These are phyloP conservation scores for Polytrichum formosum DNA, from an alignment of 225 moss, liverwort and hornwort genomes.

Conservation along the genomic window DNA sequence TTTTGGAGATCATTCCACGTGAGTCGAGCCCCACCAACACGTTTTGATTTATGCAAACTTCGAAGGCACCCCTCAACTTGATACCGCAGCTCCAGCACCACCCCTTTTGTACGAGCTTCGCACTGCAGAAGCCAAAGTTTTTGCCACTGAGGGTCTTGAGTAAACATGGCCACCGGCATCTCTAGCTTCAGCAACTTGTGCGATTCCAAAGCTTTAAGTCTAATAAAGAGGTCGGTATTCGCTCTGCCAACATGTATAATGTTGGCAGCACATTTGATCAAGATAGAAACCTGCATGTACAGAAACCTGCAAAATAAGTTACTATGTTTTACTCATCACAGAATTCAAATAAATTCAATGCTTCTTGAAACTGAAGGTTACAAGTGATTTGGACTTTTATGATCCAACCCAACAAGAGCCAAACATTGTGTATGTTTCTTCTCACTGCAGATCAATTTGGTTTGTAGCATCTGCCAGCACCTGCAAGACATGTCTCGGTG, in stretches of 20 bases:
- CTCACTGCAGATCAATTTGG: no score
- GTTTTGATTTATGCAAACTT: conserved; percentile 43
- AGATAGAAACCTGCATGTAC: conserved; percentile 54
- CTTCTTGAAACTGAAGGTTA: no score
- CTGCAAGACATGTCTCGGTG: conserved; percentile 66
- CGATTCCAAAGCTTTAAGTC: conserved; percentile 52
- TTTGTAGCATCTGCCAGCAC: conserved; percentile 19
- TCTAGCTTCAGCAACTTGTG: conserved; percentile 67
- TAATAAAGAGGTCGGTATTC: conserved; percentile 43
- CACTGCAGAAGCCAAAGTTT: conserved; percentile 77
- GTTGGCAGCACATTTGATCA: conserved; percentile 45
- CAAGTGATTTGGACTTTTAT: no score
- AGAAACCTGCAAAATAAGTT: neutral
- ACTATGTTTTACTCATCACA: neutral
- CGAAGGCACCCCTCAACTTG: conserved; percentile 48
- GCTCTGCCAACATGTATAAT: conserved; percentile 20
- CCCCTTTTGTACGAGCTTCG: conserved; percentile 62
- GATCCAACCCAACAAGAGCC: no score
- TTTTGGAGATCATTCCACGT: conserved; percentile 58
- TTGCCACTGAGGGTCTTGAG: conserved; percentile 58
- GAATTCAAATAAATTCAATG: neutral
- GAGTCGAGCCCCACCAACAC: conserved; percentile 37
- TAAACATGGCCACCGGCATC: conserved; percentile 30
- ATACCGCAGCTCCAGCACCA: conserved; percentile 66
- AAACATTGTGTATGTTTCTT: no score